phyloP scores from a whole-genome alignment of 768 basidiomycete genomes.

The Tricholoma flavovirens region DNA sequence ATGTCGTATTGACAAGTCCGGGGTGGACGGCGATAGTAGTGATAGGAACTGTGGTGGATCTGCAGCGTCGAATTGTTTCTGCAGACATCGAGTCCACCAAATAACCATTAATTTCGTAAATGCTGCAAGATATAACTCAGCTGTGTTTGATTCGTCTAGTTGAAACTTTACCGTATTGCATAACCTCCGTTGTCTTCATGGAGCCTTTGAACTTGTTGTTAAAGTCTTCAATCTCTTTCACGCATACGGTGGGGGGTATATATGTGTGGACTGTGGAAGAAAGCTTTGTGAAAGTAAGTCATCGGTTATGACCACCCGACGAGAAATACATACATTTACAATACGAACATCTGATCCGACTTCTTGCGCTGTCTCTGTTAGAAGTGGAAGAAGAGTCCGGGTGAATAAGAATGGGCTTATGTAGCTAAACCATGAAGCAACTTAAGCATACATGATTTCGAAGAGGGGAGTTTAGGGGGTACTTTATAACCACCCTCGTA shows the following conservation, averaged over 20 bases:
- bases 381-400: conserved; percentile 44
- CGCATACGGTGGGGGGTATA: conserved; percentile 18
- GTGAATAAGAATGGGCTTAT: conserved; percentile 54
- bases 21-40: conserved; percentile 32
- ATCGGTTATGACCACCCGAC: neutral
- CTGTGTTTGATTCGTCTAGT: neutral
- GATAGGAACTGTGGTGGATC: conserved; percentile 27
- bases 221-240: conserved; percentile 28
- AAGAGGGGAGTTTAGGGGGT: no score
- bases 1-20: conserved; percentile 26
- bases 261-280: conserved; percentile 23
- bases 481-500: conserved; percentile 41
- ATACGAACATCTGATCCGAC: conserved; percentile 54
- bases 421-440: conserved; percentile 28
- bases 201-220: conserved; percentile 28
- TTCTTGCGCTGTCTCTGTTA: conserved; percentile 42
- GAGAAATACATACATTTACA: conserved; percentile 38
- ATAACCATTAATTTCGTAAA: conserved; percentile 46
- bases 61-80: conserved; percentile 35
- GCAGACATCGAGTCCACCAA: conserved; percentile 45
- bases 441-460: neutral
- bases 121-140: conserved; percentile 22
- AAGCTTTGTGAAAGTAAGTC: conserved; percentile 19
- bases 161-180: conserved; percentile 27
- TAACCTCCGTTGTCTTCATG: conserved; percentile 12